Conservation (phyloP, 495 filamentous ascomycete species). For the Elasticomyces elasticus region DNA sequence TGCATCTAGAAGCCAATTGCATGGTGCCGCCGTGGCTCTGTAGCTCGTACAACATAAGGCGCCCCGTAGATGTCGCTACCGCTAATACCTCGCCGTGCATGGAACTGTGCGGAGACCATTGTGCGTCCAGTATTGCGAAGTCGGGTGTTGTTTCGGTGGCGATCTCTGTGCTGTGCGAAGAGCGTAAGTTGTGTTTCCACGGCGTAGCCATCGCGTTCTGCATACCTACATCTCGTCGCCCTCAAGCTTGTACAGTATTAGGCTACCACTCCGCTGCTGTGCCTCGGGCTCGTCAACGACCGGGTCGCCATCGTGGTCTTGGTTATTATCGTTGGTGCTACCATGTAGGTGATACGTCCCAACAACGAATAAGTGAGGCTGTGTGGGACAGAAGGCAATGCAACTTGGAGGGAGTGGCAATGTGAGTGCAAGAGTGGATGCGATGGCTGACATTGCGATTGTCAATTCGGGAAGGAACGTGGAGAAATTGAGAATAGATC, state of each 20-base stretch:
- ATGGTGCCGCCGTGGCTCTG: background rate
- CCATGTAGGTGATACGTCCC: conserved; percentile 77
- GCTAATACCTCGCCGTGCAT: conserved; percentile 37
- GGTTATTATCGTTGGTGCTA: background rate
- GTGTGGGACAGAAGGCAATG: conserved; percentile 62
- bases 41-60: conserved; percentile 52
- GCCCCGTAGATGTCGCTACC: conserved; percentile 63
- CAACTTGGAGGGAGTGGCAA: conserved; percentile 68
- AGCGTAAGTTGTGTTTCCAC: conserved; percentile 24
- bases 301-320: conserved; percentile 1
- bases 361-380: conserved; percentile 60
- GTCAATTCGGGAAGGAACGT: conserved; percentile 48
- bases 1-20: conserved; percentile 26
- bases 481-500: background rate
- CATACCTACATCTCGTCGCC: conserved; percentile 18
- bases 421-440: conserved; percentile 34
- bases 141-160: conserved; percentile 48
- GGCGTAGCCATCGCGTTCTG: background rate
- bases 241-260: conserved; percentile 49
- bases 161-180: background rate
- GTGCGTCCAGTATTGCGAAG: conserved; percentile 69
- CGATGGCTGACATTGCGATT: conserved; percentile 21
- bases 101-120: conserved; percentile 52
- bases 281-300: conserved; percentile 19
- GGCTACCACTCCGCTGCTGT: conserved; percentile 61